A percentile compares a stretch with the other conserved stretches of the same genome.
These are phyloP conservation scores for Suillus plorans DNA, from an alignment of 768 basidiomycete genomes.

Conservation along the genomic window DNA sequence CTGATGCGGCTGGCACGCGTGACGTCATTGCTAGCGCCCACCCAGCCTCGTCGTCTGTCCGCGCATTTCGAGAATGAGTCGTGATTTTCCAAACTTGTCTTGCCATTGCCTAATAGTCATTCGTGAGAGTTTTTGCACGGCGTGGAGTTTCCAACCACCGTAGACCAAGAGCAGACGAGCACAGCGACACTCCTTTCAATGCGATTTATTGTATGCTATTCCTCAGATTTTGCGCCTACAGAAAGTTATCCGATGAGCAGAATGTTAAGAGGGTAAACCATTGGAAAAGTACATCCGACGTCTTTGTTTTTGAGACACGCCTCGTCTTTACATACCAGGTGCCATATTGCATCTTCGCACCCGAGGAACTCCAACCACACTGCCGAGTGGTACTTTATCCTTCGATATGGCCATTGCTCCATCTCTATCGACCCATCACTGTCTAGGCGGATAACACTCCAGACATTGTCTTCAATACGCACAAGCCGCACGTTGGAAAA, in stretches of 20 bases:
- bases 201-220: not conserved
- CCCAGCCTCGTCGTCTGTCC: not conserved
- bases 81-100: not conserved
- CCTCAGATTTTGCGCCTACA: not conserved
- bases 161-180: not conserved
- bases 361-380: conserved; percentile 70
- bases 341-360: conserved; percentile 53
- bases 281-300: not conserved
- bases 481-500: conserved; percentile 63
- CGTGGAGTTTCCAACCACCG: not conserved
- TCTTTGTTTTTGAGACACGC: not conserved
- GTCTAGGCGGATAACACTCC: conserved; percentile 43
- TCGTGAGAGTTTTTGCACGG: not conserved
- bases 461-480: conserved; percentile 52
- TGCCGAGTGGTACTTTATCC: conserved; percentile 46
- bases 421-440: conserved; percentile 40
- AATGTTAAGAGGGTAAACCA: not conserved
- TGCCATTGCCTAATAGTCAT: no score
- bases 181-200: not conserved
- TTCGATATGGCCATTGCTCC: conserved; percentile 56
- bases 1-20: not conserved
- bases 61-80: not conserved
- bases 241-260: not conserved
- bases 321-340: not conserved
- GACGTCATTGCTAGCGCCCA: not conserved